A percentile compares a stretch with the other conserved stretches of the same genome.
phyloP scores from a whole-genome alignment of 2,329 filamentous ascomycete species.

The Talaromyces sp. region DNA sequence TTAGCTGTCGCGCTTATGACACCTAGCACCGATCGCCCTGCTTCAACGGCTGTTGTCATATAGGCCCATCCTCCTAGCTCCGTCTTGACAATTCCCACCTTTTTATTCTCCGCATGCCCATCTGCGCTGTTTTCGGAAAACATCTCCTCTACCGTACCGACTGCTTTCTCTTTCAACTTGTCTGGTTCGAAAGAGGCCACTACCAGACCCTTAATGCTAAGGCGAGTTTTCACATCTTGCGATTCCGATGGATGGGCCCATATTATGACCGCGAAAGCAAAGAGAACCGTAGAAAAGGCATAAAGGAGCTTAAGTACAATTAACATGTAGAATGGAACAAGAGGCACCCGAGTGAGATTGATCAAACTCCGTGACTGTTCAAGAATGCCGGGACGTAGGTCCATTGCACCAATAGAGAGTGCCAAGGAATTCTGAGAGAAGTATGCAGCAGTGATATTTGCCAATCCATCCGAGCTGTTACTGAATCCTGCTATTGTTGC shows the following conservation, averaged over 20 bases:
- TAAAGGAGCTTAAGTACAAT: neutral
- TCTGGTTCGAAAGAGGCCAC: neutral
- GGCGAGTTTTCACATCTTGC: neutral
- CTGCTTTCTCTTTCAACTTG: neutral
- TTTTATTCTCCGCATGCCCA: neutral
- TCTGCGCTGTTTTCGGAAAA: neutral
- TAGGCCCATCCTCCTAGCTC: neutral
- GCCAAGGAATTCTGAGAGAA: neutral
- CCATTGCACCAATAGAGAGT: neutral
- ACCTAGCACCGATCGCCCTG: neutral
- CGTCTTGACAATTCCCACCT: neutral
- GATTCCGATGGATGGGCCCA: neutral
- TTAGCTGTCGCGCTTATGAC: neutral
- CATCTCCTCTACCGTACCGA: conserved; percentile 3
- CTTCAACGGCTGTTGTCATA: neutral
- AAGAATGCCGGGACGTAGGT: neutral
- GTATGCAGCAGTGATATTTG: neutral
- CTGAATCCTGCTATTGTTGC: neutral
- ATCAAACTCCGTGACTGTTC: neutral
- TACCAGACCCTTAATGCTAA: neutral
- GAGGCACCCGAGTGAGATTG: neutral
- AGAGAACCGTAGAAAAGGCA: neutral
- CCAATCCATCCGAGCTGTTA: neutral
- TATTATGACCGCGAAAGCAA: conserved; percentile 1
- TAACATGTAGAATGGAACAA: neutral